Conservation (phyloP, 768 basidiomycete genomes). For the Lentinula sp. region DNA sequence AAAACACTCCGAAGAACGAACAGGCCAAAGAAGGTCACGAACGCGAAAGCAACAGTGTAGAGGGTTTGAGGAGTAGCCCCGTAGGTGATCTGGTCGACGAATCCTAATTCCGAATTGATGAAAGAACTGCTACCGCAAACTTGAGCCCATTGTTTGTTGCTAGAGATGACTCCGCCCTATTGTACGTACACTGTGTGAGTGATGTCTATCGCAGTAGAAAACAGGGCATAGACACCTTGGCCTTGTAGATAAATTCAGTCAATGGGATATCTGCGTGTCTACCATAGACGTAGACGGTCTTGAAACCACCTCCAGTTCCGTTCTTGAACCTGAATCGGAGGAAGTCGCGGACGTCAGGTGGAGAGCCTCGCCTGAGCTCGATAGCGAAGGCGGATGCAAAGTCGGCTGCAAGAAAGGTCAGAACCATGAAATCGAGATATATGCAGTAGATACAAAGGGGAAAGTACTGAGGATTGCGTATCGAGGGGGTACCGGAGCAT, state of each 20-base stretch:
- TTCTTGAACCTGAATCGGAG: conserved; percentile 84
- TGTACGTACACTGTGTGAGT: neutral
- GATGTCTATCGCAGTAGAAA: neutral
- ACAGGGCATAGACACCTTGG: conserved; percentile 47
- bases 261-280: conserved; percentile 72
- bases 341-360: conserved; percentile 76
- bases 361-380: conserved; percentile 71
- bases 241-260: conserved; percentile 80
- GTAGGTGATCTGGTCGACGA: conserved; percentile 18
- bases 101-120: conserved; percentile 9
- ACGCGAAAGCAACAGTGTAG: conserved; percentile 30
- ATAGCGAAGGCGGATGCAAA: conserved; percentile 70
- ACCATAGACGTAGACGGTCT: conserved; percentile 68
- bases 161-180: conserved; percentile 46
- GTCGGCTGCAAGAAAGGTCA: conserved; percentile 43
- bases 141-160: conserved; percentile 50
- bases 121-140: conserved; percentile 30
- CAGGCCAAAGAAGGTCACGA: conserved; percentile 31
- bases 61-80: conserved; percentile 21
- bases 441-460: no score
- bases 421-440: no score
- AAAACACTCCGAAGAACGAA: conserved; percentile 19
- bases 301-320: conserved; percentile 60
- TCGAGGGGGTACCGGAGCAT: no score
- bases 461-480: no score